A percentile compares a stretch with the other conserved stretches of the same genome.
phyloP scores from a whole-genome alignment of 2,329 filamentous ascomycete species.

The Colletotrichum siamense region DNA sequence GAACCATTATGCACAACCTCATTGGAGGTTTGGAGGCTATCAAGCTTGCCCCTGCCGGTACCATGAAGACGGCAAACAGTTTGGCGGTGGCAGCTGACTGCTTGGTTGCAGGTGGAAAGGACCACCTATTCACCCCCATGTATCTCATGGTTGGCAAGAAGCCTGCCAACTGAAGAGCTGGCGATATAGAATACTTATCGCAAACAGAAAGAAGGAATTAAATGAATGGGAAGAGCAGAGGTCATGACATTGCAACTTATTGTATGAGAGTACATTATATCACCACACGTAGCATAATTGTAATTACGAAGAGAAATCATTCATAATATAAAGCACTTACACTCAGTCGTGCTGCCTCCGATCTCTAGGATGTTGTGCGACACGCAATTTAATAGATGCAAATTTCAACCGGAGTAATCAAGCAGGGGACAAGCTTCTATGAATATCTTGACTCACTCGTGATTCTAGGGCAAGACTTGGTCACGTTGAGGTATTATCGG shows the following conservation, averaged over 20 bases:
- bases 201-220: background rate
- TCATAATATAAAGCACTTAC: background rate
- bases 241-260: background rate
- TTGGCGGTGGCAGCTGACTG: slow-evolving; percentile 82
- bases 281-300: slow-evolving; percentile 14
- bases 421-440: background rate
- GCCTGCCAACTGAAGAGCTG: slow-evolving; percentile 48
- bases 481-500: background rate
- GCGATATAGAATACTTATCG: background rate
- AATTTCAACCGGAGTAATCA: background rate
- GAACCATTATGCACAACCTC: slow-evolving; percentile 76
- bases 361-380: background rate
- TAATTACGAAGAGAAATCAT: background rate
- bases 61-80: slow-evolving; percentile 94
- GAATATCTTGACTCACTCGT: background rate
- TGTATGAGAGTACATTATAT: slow-evolving; percentile 1
- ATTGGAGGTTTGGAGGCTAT: slow-evolving; percentile 79
- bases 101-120: slow-evolving; percentile 82
- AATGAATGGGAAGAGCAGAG: background rate
- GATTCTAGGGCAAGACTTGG: background rate
- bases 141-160: slow-evolving; percentile 96
- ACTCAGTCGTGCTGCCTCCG: background rate
- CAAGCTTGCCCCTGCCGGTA: slow-evolving; percentile 78
- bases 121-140: slow-evolving; percentile 98
- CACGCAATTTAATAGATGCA: background rate